phyloP scores from a whole-genome alignment of 2,329 filamentous ascomycete species.

The Keithomyces neogunnii region DNA sequence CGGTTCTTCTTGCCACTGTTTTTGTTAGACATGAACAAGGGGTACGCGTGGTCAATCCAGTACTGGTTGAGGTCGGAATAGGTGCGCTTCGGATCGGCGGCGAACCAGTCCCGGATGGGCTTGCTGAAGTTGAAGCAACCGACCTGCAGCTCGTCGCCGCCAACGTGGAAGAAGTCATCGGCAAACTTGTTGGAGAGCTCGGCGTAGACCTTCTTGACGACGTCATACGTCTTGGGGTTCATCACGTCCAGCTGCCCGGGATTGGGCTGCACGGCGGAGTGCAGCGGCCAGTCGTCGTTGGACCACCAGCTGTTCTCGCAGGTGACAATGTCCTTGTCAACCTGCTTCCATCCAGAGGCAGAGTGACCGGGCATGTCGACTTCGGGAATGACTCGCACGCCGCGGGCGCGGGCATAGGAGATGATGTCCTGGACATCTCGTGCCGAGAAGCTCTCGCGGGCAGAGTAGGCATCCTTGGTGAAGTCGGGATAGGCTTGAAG shows the following conservation, averaged over 20 bases:
- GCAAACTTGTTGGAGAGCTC: constrained; percentile 41
- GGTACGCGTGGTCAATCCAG: constrained; percentile 43
- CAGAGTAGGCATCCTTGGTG: constrained; percentile 45
- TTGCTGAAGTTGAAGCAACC: constrained; percentile 48
- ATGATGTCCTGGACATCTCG: constrained; percentile 34
- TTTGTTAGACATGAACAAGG: constrained; percentile 32
- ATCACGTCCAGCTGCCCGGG: constrained; percentile 48
- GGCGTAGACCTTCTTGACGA: constrained; percentile 43
- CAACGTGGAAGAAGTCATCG: constrained; percentile 47
- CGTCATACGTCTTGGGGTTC: constrained; percentile 46
- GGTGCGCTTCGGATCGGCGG: constrained; percentile 29
- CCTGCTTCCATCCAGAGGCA: constrained; percentile 42
- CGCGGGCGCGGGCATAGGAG: constrained; percentile 40
- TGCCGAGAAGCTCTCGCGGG: constrained; percentile 36
- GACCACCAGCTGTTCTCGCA: constrained; percentile 52
- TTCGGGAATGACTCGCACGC: constrained; percentile 47
- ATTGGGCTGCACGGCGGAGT: constrained; percentile 46
- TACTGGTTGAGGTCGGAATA: constrained; percentile 44
- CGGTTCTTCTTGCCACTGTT: constrained; percentile 28
- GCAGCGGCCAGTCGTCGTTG: constrained; percentile 43
- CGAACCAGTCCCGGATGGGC: constrained; percentile 39
- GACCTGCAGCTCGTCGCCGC: constrained; percentile 45
- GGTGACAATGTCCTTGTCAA: constrained; percentile 43
- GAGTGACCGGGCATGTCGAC: constrained; percentile 51
- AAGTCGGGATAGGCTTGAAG: constrained; percentile 41